phyloP scores from a whole-genome alignment of 192 early-diverging fungal species.

The Kappamyces sp. region DNA sequence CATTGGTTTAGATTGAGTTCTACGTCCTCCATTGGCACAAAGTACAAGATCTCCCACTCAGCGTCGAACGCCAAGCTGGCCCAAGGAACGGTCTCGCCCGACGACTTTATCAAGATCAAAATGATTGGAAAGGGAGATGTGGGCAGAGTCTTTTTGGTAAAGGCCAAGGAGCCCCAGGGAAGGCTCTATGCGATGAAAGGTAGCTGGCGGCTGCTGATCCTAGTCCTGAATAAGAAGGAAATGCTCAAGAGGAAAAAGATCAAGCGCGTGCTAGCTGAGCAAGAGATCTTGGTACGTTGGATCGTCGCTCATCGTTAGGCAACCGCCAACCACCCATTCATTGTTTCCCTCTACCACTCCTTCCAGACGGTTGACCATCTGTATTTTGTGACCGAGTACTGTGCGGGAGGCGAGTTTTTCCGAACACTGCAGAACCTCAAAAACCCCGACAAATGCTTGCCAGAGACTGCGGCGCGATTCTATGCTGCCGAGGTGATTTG shows the following conservation, averaged over 20 bases:
- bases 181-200: slow-evolving; percentile 96
- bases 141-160: slow-evolving; percentile 91
- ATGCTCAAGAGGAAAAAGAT: slow-evolving; percentile 99
- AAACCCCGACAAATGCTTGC: slow-evolving; percentile 75
- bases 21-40: neutral
- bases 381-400: slow-evolving; percentile 89
- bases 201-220: slow-evolving; percentile 16
- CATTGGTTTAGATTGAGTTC: neutral
- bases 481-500: slow-evolving; percentile 96
- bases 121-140: slow-evolving; percentile 97
- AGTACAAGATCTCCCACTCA: slow-evolving; percentile 40
- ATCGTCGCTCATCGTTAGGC: slow-evolving; percentile 27
- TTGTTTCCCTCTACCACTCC: slow-evolving; percentile 83
- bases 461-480: slow-evolving; percentile 87
- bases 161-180: slow-evolving; percentile 59
- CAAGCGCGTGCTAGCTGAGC: slow-evolving; percentile 94
- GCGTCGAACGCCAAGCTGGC: slow-evolving; percentile 75
- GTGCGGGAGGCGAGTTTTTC: slow-evolving; percentile 86
- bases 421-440: slow-evolving; percentile 66
- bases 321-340: slow-evolving; percentile 82
- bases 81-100: slow-evolving; percentile 77
- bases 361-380: slow-evolving; percentile 83
- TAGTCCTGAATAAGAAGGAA: slow-evolving; percentile 84
- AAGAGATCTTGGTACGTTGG: slow-evolving; percentile 69
- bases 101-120: slow-evolving; percentile 80